Evolutionary conservation across 306 rosid species (phyloP), one percentile per base, ranked within the genome.

Genomic region (barrel medic (Medicago truncatula)): DNA sequence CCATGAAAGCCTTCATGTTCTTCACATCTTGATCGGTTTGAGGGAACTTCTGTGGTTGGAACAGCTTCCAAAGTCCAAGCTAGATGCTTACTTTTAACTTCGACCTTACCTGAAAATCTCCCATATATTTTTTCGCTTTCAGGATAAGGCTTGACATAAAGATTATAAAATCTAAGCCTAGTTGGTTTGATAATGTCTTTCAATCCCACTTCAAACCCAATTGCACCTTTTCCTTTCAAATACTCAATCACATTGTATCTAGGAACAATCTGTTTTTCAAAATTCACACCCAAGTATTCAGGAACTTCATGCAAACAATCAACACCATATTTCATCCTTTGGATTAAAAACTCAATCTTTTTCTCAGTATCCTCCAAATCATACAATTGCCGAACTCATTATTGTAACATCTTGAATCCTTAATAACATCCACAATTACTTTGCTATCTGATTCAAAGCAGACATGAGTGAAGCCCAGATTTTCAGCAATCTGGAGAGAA

Each of bases 201-300:
- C 81, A 92, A 83, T 56, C 89, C 87, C 66, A 94, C 63, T 66
- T 88, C 81, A 79, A 78, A 87, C 66, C 87, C 92, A 75, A 94
- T 80, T 20, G 93, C 92, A 17, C 90, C 91, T 67, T 76, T 87
- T 64, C 88, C 91, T 72, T 77, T 86, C 87, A 94, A 83, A 81
- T 90, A 87, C 83, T 90, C 89, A 2, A 94, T 87, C 79, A 91
- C 93, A 76, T 73, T 84, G 81, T 82, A 83, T 63, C 97, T 79
- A 63, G 93, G 89, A 84, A 92, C 85, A 80, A 90, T 87, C 90
- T 95, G 97, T 78, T 95, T 95, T 47, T 92, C 92, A 34, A 90
- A 88, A 82, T 86, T 92, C 58, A 92, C 90, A 43, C 96, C 93
- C 81, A 95, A 67, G 84, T 83, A 95, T 72, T 92, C 88, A 0